Conservation (phyloP, 257 asterid species). For the Pogostemon cablin region DNA sequence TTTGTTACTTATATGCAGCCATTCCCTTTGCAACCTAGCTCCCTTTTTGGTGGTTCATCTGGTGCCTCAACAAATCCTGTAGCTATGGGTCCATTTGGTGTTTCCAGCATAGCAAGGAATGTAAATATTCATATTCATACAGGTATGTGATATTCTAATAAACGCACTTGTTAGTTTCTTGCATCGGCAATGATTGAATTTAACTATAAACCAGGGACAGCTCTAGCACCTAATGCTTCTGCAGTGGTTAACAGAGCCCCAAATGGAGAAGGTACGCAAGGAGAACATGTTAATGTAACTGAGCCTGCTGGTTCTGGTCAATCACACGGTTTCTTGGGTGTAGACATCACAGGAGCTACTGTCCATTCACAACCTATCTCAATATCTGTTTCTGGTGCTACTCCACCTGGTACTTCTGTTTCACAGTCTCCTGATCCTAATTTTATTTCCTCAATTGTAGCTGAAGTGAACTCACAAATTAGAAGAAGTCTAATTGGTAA, state of each 20-base stretch:
- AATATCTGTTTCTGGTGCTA: constrained; percentile 45
- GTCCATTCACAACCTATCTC: constrained; percentile 46
- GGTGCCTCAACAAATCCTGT: constrained; percentile 49
- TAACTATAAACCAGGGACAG: constrained; percentile 42
- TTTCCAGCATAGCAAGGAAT: constrained; percentile 64
- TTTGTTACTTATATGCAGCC: constrained; percentile 58
- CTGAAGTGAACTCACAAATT: constrained; percentile 51
- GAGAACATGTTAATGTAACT: constrained; percentile 46
- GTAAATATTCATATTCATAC: constrained; percentile 88
- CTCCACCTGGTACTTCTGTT: constrained; percentile 44
- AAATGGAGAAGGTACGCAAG: constrained; percentile 57
- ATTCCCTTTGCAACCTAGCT: constrained; percentile 79
- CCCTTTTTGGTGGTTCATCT: constrained; percentile 68
- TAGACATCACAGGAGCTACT: constrained; percentile 39
- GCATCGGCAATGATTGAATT: constrained; percentile 12
- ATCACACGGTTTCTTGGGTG: constrained; percentile 42
- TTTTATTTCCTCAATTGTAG: constrained; percentile 35
- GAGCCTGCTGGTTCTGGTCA: constrained; percentile 53
- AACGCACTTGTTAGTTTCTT: constrained; percentile 11
- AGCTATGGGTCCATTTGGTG: constrained; percentile 59
- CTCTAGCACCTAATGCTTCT: constrained; percentile 49
- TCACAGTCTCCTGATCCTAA: constrained; percentile 42
- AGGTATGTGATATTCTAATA: constrained; percentile 47
- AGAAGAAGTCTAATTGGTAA: constrained; percentile 40
- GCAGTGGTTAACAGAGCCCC: constrained; percentile 52